Evolutionary conservation across 2,329 filamentous ascomycete species (phyloP).

Genomic region (Aurifilum marmelostoma): DNA sequence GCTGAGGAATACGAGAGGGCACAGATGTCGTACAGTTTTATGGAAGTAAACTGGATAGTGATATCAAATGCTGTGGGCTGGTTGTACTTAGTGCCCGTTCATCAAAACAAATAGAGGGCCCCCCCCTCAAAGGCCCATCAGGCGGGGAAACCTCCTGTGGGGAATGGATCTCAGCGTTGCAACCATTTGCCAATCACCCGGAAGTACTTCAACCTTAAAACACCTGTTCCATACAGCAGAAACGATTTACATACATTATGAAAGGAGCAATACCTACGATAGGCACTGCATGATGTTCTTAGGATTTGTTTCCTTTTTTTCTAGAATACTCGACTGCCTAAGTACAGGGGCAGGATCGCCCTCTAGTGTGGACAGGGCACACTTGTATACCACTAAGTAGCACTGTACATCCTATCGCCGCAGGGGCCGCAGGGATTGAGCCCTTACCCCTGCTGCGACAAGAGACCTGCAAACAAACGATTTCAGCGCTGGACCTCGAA

Average conservation of each 20-base stretch:
- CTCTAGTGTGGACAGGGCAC: background rate
- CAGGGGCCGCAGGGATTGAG: background rate
- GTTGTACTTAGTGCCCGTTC: background rate
- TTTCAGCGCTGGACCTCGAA: background rate
- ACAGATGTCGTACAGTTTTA: background rate
- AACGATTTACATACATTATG: background rate
- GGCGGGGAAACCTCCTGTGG: background rate
- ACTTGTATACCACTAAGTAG: background rate
- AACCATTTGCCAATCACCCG: background rate
- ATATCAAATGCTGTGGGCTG: background rate
- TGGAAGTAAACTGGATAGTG: background rate
- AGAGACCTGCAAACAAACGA: background rate
- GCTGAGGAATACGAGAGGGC: background rate
- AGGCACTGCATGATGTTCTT: too few species aligned
- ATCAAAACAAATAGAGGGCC: background rate
- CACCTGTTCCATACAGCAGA: background rate
- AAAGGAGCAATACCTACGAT: too few species aligned
- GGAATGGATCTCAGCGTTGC: background rate
- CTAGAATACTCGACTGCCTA: background rate
- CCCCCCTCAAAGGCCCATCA: background rate
- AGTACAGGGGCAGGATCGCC: background rate
- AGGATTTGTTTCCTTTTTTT: background rate
- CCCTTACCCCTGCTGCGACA: background rate
- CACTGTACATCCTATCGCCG: background rate
- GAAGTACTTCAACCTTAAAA: slow-evolving; percentile 1